Evolutionary conservation across 1,284 basidiomycete species (phyloP), one percentile per base, ranked within the genome.

Genomic region (Sparassis latifolia): DNA sequence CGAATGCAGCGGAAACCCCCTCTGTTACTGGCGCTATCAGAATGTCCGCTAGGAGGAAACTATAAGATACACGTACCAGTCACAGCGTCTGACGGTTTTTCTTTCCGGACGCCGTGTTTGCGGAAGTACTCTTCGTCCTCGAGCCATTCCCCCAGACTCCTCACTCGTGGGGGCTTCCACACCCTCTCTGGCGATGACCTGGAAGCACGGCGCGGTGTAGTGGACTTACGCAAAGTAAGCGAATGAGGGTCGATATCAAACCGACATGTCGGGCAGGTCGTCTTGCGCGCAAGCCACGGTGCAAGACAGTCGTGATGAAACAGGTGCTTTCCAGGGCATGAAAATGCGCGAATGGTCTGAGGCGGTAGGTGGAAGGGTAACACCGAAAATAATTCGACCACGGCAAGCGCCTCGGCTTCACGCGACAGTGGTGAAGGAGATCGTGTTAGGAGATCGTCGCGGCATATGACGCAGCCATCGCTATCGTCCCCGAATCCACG

Each of bases 231-330:
- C 29, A 60, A 49, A 0, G 66, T 67, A 40, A 67, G 44, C 10
- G 66, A 67, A 20, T 60, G 49, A 0, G 66, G 66, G 43, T 66
- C 66, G 37, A 67, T 59, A 44, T 67, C 66, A 41, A 63, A 66
- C 30, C 66, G 50, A 51, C 66, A 67, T 10, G 64, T 57, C 3
- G 66, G 66, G 42, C 66, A 67, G 1, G 66, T 67, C 5, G 66
- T 66, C 54, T 67, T 67, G 41, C 60, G 56, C 28, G 62, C 56
- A 2, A 67, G 53, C 66, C 66, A 67, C 2, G 62, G 66, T 1
- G 53, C 54, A 5, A 67, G 50, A 40, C 66, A 67, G 27, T 56
- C 48, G 7, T 51, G 52, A 48, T 67, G 66, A 57, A 63, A 67
- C 7, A 67, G 54, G 43, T 67, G 66, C 47, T 62, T 62, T n/a